A percentile compares a stretch with the other conserved stretches of the same genome.
Evolutionary conservation across 208 protist species (phyloP).

Genomic region (Trypanosoma avium): DNA sequence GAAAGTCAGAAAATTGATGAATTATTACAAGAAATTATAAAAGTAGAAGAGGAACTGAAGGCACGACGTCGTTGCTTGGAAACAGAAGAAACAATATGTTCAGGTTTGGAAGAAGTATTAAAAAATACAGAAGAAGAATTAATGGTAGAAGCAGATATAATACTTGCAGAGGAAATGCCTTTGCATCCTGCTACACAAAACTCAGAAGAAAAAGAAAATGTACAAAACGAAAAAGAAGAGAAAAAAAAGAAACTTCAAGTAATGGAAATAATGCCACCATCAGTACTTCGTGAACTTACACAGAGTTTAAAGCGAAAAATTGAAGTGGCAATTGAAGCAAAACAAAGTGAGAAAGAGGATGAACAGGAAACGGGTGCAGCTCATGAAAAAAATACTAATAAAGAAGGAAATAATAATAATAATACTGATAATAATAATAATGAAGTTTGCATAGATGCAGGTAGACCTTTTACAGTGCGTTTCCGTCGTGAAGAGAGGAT

Average conservation of each 20-base stretch:
- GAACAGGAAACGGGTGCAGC: background rate
- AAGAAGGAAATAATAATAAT: background rate
- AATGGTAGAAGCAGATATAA: background rate
- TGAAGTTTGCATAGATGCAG: background rate
- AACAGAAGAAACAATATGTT: conserved; percentile 9
- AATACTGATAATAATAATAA: background rate
- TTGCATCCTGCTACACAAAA: conserved; percentile 1
- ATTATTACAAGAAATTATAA: conserved; percentile 2
- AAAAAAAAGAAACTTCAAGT: no score
- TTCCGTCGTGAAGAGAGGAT: background rate
- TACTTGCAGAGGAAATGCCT: conserved; percentile 13
- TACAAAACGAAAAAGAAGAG: no score
- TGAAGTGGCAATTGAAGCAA: background rate
- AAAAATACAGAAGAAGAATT: background rate
- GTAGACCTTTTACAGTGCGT: conserved; percentile 2
- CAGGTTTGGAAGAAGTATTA: conserved; percentile 16
- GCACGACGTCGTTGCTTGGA: background rate
- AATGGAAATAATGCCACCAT: conserved; percentile 4
- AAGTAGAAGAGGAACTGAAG: background rate
- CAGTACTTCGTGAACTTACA: background rate
- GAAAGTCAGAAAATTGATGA: background rate
- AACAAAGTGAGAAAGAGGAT: background rate
- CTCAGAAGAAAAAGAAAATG: no score
- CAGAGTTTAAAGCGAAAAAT: conserved; percentile 13
- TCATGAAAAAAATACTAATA: background rate